These are phyloP conservation scores for Ogataea methanolica DNA, from an alignment of 805 yeast genomes.

Conservation along the genomic window DNA sequence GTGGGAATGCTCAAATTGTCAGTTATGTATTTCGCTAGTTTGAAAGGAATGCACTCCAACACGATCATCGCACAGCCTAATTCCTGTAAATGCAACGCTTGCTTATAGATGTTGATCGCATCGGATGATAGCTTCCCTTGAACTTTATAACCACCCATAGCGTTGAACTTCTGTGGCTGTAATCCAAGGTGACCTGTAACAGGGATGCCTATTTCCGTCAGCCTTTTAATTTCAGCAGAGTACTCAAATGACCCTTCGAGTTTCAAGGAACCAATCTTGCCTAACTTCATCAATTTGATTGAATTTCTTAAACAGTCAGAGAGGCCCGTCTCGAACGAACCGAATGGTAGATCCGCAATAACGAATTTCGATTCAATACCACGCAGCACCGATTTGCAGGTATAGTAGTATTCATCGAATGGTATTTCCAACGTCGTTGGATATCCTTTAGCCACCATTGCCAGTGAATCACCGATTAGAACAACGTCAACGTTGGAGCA, in stretches of 20 bases:
- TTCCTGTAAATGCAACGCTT: slow-evolving; percentile 64
- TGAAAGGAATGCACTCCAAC: slow-evolving; percentile 82
- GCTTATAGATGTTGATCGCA: slow-evolving; percentile 55
- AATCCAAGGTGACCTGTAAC: slow-evolving; percentile 90
- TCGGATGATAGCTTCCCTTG: slow-evolving; percentile 63
- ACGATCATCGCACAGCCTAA: slow-evolving; percentile 77
- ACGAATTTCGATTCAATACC: slow-evolving; percentile 63
- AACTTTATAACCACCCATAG: slow-evolving; percentile 81
- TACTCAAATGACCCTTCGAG: slow-evolving; percentile 75
- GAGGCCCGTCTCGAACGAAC: slow-evolving; percentile 65
- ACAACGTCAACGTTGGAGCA: slow-evolving; percentile 62
- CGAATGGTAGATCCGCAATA: slow-evolving; percentile 87
- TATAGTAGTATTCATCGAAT: slow-evolving; percentile 75
- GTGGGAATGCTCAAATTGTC: slow-evolving; percentile 63
- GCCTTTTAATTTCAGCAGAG: slow-evolving; percentile 47
- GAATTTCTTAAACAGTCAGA: slow-evolving; percentile 61
- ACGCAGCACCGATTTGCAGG: slow-evolving; percentile 69
- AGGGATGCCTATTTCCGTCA: slow-evolving; percentile 74
- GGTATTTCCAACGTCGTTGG: slow-evolving; percentile 68
- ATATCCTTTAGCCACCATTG: slow-evolving; percentile 88
- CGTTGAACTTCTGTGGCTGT: slow-evolving; percentile 80
- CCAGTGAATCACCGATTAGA: slow-evolving; percentile 86
- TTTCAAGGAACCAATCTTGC: slow-evolving; percentile 70
- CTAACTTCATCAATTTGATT: slow-evolving; percentile 47
- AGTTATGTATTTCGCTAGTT: slow-evolving; percentile 63